Conservation (phyloP, 768 basidiomycete species). For the Suillus plorans region DNA sequence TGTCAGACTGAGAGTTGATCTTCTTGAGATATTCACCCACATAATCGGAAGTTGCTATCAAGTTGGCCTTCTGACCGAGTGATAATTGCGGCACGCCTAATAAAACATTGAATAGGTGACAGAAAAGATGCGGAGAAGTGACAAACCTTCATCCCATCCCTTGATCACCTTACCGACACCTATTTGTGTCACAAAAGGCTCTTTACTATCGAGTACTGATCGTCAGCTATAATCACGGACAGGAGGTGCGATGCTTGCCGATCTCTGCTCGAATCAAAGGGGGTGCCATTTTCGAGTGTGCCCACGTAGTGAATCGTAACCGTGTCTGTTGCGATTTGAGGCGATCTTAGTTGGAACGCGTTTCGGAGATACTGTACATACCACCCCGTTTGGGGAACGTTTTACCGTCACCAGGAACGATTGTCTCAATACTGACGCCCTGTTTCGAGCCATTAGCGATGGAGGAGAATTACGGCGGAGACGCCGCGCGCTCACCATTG, state of each 20-base stretch:
- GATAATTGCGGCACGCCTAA: constrained; percentile 78
- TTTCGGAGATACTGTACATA: constrained; percentile 36
- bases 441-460: constrained; percentile 25
- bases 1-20: constrained; percentile 6
- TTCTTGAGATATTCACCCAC: constrained; percentile 43
- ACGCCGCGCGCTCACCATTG: constrained; percentile 28
- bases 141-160: constrained; percentile 87
- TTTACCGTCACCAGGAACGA: constrained; percentile 60
- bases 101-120: constrained; percentile 17
- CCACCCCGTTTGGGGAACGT: constrained; percentile 71
- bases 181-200: constrained; percentile 68
- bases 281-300: constrained; percentile 57
- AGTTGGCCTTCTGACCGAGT: constrained; percentile 66
- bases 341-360: constrained; percentile 16
- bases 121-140: background rate
- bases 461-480: constrained; percentile 1
- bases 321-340: constrained; percentile 46
- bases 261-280: constrained; percentile 77
- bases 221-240: constrained; percentile 6
- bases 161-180: constrained; percentile 83
- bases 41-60: constrained; percentile 74
- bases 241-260: constrained; percentile 46
- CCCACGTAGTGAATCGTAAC: constrained; percentile 83
- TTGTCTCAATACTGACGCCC: constrained; percentile 69
- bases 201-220: constrained; percentile 38